Conservation (phyloP, 768 basidiomycete genomes). For the Amanita molliuscula region DNA sequence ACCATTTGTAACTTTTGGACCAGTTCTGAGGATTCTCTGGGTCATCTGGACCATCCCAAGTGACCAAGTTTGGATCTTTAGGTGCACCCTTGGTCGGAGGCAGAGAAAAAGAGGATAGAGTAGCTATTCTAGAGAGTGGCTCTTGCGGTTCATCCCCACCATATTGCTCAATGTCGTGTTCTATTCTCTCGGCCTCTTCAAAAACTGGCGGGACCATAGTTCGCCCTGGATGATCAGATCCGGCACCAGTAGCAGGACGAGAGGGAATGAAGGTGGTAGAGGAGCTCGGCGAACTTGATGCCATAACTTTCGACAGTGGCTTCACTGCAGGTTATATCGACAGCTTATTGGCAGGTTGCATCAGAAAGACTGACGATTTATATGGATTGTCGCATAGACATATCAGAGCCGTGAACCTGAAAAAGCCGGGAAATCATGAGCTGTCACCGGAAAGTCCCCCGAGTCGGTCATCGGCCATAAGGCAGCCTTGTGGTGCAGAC, state of each 20-base stretch:
- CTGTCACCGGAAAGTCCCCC: no score
- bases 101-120: constrained; percentile 5
- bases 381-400: no score
- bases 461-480: no score
- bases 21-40: constrained; percentile 49
- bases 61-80: constrained; percentile 27
- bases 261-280: neutral
- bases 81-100: constrained; percentile 5
- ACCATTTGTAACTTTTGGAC: constrained; percentile 32
- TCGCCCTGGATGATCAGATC: neutral
- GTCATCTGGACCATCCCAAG: constrained; percentile 48
- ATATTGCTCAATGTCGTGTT: neutral
- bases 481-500: no score
- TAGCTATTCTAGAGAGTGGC: neutral
- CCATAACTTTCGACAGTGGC: no score
- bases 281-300: neutral
- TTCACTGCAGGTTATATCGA: no score
- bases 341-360: no score
- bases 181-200: neutral
- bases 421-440: no score
- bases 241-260: neutral
- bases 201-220: neutral
- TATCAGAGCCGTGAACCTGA: no score
- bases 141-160: neutral
- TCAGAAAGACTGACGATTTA: no score